These are phyloP conservation scores for Stenocarpella maydis DNA, from an alignment of 2,329 filamentous ascomycete species.

Conservation along the genomic window DNA sequence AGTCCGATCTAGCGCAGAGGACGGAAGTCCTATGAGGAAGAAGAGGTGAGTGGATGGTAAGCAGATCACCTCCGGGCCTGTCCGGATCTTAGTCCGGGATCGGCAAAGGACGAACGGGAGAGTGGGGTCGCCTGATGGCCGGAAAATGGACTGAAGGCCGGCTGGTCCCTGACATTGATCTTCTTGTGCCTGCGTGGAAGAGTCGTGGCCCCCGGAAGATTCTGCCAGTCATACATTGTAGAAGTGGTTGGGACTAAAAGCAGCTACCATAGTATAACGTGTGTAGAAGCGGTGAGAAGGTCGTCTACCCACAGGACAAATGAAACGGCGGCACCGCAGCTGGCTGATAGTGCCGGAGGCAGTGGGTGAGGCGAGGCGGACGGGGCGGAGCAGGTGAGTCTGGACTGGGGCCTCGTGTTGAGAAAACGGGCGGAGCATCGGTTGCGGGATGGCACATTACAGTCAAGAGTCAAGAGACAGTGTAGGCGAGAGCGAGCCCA, in stretches of 20 bases:
- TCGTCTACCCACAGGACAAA: background rate
- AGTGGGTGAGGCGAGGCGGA: background rate
- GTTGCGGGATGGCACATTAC: slow-evolving; percentile 1
- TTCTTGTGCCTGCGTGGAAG: background rate
- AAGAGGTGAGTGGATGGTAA: background rate
- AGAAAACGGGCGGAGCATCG: slow-evolving; percentile 1
- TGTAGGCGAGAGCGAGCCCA: background rate
- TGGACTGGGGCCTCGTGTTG: background rate
- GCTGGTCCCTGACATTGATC: background rate
- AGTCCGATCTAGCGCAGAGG: background rate
- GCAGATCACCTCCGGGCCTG: background rate
- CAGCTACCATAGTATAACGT: background rate
- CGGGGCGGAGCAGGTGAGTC: background rate
- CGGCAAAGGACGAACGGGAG: slow-evolving; percentile 3
- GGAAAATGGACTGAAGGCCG: background rate
- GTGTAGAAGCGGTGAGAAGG: slow-evolving; percentile 14
- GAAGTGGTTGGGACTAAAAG: background rate
- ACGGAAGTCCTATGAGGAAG: background rate
- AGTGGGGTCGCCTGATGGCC: slow-evolving; percentile 2
- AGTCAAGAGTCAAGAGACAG: background rate
- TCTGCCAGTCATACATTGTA: background rate
- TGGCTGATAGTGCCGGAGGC: background rate
- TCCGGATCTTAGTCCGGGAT: slow-evolving; percentile 11
- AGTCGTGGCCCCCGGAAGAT: background rate
- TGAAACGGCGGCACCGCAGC: background rate